A percentile compares a stretch with the other conserved stretches of the same genome.
Evolutionary conservation across 2,329 filamentous ascomycete species (phyloP).

Genomic region (Mycosphaerella arachidis): DNA sequence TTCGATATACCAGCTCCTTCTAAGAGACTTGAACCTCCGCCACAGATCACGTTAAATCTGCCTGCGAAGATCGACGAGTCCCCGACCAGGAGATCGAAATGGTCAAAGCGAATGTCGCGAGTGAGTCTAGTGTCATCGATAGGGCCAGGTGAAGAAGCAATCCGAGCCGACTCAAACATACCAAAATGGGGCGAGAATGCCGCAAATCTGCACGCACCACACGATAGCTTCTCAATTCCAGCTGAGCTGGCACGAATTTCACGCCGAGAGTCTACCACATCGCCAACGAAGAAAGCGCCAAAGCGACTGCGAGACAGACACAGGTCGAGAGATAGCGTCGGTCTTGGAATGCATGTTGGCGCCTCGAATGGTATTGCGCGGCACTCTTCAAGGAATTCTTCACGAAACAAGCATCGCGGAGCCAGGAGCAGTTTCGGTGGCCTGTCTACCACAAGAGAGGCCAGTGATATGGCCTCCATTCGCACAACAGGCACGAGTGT

Average conservation of each 20-base stretch:
- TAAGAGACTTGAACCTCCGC: slow-evolving; percentile 32
- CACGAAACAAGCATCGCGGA: slow-evolving; percentile 16
- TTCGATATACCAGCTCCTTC: slow-evolving; percentile 5
- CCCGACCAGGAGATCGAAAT: slow-evolving; percentile 22
- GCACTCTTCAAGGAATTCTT: slow-evolving; percentile 18
- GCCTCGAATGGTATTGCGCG: slow-evolving; percentile 32
- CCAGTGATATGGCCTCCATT: slow-evolving; percentile 36
- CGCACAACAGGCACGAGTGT: slow-evolving; percentile 39
- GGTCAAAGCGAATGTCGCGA: slow-evolving; percentile 32
- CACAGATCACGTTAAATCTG: slow-evolving; percentile 37
- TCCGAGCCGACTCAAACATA: slow-evolving; percentile 37
- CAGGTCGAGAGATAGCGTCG: slow-evolving; percentile 24
- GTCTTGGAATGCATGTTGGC: slow-evolving; percentile 20
- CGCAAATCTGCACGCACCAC: slow-evolving; percentile 36
- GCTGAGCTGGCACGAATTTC: slow-evolving; percentile 38
- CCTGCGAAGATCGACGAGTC: slow-evolving; percentile 18
- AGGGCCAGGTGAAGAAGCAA: slow-evolving; percentile 36
- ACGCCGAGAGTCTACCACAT: slow-evolving; percentile 28
- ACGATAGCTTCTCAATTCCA: slow-evolving; percentile 42
- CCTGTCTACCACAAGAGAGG: slow-evolving; percentile 26
- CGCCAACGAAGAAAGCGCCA: slow-evolving; percentile 30
- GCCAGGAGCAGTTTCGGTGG: slow-evolving; percentile 23
- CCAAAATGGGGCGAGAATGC: slow-evolving; percentile 38
- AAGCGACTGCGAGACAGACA: slow-evolving; percentile 31
- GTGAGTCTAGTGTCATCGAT: slow-evolving; percentile 36